Base-by-base conservation (phyloP, 805 yeast genomes). In the Ogataea methylovora region DNA sequence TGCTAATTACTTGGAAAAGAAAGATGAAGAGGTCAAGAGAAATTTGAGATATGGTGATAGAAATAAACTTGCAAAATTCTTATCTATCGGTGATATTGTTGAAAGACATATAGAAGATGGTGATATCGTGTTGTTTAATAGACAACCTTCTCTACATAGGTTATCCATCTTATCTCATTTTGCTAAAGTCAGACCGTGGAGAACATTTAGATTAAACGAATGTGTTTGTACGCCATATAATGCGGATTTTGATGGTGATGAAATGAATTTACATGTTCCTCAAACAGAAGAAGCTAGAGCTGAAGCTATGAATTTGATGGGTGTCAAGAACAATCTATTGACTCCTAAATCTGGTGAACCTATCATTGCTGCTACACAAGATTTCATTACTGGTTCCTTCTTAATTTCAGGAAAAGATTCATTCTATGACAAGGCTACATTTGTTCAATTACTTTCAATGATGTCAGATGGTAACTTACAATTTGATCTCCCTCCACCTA, bases 241-340 rank as follows among this genome's bases (percentile, higher is more conserved):
- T 58, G 99, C 99, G 26, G 99, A 92, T 73, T 92, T 92, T 56
- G 98, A 92, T 60, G 98, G 98, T 62, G 98, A 92, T 63, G 98
- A 92, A 60, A 92, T 92, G 98, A 92, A 92, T 59, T 68, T 92
- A 53, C 98, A 92, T 56, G 98, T 92, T 30, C 98, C 98, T 2
- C 99, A 92, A 60, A 92, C 97, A 2, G 97, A 92, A 61, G 98
- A 92, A 60, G 97, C 98, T 1, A 69, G 98, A 44, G 95, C 97
- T 1, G 99, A 92, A 60, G 98, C 98, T n/a, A 86, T 90, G 60
- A 84, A 84, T 51, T 69, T 92, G 52, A 92, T 92, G 99, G 98
- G 97, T 35, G 98, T 92, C 27, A 92, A 92, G 51, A 84, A 88
- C 54, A 92, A 92, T 55, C 66, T 92, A 43, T 71, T 92, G 46